Base-by-base conservation (phyloP, 1,284 basidiomycete genomes). In the Trametes sp. region DNA sequence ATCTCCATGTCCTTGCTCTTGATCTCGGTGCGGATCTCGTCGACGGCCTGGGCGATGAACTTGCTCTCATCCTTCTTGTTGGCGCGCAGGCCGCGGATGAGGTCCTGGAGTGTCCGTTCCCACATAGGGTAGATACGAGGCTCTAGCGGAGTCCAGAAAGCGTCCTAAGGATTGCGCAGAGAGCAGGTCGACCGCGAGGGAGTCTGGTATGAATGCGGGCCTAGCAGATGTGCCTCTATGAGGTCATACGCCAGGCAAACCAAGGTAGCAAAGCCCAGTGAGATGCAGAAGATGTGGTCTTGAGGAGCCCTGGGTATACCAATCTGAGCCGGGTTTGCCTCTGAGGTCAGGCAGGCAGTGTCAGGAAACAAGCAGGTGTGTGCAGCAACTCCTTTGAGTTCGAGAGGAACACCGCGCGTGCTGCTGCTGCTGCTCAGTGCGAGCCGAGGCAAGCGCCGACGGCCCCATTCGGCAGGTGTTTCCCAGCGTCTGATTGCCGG, bases 1-100 rank as follows among this genome's bases (percentile, higher is more conserved):
- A 99, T 85, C 69, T 95, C 94, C 93, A 98, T 97, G 74, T 99
- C 98, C 73, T 95, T 95, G 72, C 87, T 89, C 78, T 89, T 92
- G 72, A 98, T 89, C 81, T 99, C 98, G 61, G 86, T 83, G 63
- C 94, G 83, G 71, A 98, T 98, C 82, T 99, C 91, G 62, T 93
- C 89, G 16, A 94, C 87, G 0, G 90, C 92, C 71, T 90, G 87
- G 0, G 87, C 84, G 69, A 94, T 91, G 78, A 94, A 94, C 75
- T 89, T 91, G 72, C 85, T 79, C 76, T 94, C 90, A 80, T 94
- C 92, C 69, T 86, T 85, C 81, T 92, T 94, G 80, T 93, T 92
- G 54, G 92, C 92, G 59, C 95, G 88, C 66, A 97, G 83, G 51
- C 95, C 95, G 63, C 94, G 87, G 73, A 97, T 94, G 69, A 97